A percentile compares a stretch with the other conserved stretches of the same genome.
phyloP scores from a whole-genome alignment of 495 filamentous ascomycete species.

The Xylaria castorea region DNA sequence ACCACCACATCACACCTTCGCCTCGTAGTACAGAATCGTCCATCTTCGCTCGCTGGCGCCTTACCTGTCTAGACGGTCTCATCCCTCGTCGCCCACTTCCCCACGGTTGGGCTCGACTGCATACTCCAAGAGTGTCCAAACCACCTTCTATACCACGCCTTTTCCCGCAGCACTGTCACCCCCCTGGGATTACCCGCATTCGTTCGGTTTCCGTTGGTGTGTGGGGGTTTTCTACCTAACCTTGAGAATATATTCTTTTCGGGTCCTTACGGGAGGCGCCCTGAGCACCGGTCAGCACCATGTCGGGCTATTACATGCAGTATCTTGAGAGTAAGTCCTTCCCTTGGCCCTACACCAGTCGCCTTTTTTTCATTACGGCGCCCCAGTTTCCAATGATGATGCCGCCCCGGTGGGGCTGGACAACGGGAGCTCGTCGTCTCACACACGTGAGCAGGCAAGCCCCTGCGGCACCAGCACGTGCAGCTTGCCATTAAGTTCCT shows the following conservation, averaged over 20 bases:
- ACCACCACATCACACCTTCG: constrained; percentile 49
- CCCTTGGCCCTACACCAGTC: constrained; percentile 10
- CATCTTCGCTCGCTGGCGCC: constrained; percentile 47
- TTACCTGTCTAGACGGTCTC: constrained; percentile 42
- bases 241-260: constrained; percentile 31
- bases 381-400: constrained; percentile 33
- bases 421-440: constrained; percentile 42
- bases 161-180: constrained; percentile 32
- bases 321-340: constrained; percentile 67
- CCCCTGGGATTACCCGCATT: constrained; percentile 37
- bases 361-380: constrained; percentile 17
- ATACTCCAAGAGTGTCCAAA: constrained; percentile 44
- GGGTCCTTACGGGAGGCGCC: constrained; percentile 24
- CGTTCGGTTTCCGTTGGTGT: constrained; percentile 33
- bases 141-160: constrained; percentile 37
- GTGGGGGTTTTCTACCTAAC: constrained; percentile 41
- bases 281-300: constrained; percentile 45
- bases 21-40: constrained; percentile 52
- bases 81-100: constrained; percentile 38
- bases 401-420: constrained; percentile 40
- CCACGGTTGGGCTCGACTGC: constrained; percentile 64
- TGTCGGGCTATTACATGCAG: constrained; percentile 68
- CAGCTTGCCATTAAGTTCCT: constrained; percentile 29
- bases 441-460: constrained; percentile 40
- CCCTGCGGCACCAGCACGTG: constrained; percentile 43